phyloP scores from a whole-genome alignment of 2,329 filamentous ascomycete species.

The Stemphylium beticola region DNA sequence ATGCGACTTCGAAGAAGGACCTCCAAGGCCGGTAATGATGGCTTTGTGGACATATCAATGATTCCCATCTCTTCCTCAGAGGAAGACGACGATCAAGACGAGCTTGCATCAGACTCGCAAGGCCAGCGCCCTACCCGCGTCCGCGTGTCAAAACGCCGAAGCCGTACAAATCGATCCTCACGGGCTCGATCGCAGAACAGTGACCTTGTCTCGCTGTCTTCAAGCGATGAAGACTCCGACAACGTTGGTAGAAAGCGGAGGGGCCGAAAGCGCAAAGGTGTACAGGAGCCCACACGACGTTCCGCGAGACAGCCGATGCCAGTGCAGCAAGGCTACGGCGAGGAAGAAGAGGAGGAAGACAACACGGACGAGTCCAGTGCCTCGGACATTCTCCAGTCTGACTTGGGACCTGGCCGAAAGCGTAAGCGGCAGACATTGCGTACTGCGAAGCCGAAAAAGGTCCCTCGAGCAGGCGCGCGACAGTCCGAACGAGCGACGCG shows the following conservation, averaged over 20 bases:
- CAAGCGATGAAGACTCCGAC: conserved; percentile 33
- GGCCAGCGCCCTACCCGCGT: conserved; percentile 26
- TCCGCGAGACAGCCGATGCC: conserved; percentile 31
- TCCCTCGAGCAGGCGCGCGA: conserved; percentile 40
- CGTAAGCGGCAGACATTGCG: conserved; percentile 41
- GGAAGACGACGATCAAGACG: conserved; percentile 25
- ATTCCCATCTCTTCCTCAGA: conserved; percentile 43
- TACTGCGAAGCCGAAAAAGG: conserved; percentile 23
- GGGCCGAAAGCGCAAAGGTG: conserved; percentile 24
- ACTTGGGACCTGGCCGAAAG: conserved; percentile 48
- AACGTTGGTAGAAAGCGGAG: conserved; percentile 16
- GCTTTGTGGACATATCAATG: conserved; percentile 39
- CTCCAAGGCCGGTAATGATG: conserved; percentile 20
- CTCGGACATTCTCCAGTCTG: conserved; percentile 49
- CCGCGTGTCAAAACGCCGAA: conserved; percentile 10
- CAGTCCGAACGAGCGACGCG: conserved; percentile 56
- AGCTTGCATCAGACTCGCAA: conserved; percentile 16
- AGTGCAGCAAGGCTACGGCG: conserved; percentile 18
- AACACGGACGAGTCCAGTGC: conserved; percentile 38
- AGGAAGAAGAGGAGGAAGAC: conserved; percentile 43
- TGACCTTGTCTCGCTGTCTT: conserved; percentile 20
- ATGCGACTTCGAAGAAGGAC: conserved; percentile 35
- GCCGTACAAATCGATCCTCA: conserved; percentile 16
- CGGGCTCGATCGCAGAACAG: conserved; percentile 24
- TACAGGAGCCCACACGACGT: conserved; percentile 35